These are phyloP conservation scores for Litchi chinensis DNA, from an alignment of 345 rosid species.

Conservation along the genomic window DNA sequence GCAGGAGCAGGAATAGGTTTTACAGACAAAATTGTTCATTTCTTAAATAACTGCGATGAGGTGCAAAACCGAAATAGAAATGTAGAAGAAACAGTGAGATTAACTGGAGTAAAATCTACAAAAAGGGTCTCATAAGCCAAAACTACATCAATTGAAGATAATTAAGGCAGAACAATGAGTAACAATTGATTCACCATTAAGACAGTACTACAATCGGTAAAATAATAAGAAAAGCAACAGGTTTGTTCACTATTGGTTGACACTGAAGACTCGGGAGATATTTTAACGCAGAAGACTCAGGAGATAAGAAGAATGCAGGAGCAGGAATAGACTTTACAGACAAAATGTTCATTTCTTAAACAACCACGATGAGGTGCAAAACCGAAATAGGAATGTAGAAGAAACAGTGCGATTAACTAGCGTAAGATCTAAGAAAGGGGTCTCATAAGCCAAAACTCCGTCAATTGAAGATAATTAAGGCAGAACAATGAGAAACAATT, in stretches of 20 bases:
- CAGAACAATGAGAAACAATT: background rate
- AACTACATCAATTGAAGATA: background rate
- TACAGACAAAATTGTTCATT: background rate
- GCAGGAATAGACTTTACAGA: background rate
- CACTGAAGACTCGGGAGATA: constrained; percentile 61
- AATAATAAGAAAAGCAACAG: constrained; percentile 1
- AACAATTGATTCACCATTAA: background rate
- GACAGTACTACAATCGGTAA: constrained; percentile 1
- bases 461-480: background rate
- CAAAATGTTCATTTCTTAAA: background rate
- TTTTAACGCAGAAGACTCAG: constrained; percentile 20
- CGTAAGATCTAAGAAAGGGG: background rate
- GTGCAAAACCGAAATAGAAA: background rate
- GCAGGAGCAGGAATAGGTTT: background rate
- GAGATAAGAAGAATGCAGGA: background rate
- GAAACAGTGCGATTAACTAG: background rate
- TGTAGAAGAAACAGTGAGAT: background rate
- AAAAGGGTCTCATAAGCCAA: background rate
- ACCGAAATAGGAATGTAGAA: background rate
- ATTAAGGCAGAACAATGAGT: background rate
- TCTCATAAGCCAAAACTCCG: background rate
- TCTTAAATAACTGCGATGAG: background rate
- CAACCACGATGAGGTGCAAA: background rate
- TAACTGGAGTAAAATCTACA: background rate
- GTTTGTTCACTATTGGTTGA: constrained; percentile 43